Conservation (phyloP, 352 stramenopile genomes). For the Pythium brassicae region DNA sequence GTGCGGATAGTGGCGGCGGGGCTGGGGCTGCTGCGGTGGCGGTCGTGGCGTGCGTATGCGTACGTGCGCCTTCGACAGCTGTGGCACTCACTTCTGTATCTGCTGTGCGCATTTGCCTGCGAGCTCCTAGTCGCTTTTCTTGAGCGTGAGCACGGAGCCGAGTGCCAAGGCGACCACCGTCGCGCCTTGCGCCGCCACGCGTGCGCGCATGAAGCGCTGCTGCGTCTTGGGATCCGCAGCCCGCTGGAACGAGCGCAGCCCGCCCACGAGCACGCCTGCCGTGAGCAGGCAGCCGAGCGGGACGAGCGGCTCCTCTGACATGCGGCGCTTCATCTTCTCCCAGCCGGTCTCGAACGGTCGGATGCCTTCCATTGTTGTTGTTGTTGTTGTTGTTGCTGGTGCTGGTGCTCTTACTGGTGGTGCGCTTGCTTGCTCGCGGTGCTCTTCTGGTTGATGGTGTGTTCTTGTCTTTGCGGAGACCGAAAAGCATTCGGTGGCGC, state of each 20-base stretch:
- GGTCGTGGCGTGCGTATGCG: no score
- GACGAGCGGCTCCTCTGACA: constrained; percentile 70
- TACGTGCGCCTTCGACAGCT: no score
- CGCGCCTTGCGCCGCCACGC: constrained; percentile 63
- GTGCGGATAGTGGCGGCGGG: no score
- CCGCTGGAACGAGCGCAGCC: constrained; percentile 60
- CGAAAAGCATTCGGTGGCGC: not conserved
- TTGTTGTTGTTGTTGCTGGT: not conserved
- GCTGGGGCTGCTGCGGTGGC: not conserved
- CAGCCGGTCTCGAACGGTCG: constrained; percentile 58
- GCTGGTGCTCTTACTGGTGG: not conserved
- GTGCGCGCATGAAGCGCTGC: constrained; percentile 78
- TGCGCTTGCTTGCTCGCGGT: constrained; percentile 1
- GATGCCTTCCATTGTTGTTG: constrained; percentile 24
- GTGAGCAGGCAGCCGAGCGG: constrained; percentile 65
- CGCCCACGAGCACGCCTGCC: constrained; percentile 51
- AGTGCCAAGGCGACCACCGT: constrained; percentile 66
- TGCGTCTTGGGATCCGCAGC: constrained; percentile 65
- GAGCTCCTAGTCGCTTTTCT: constrained; percentile 30
- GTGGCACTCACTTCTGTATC: no score
- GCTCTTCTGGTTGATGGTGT: not conserved
- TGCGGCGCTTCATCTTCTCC: constrained; percentile 80
- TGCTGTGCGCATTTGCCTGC: not conserved
- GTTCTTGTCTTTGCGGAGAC: not conserved
- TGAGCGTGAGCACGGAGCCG: constrained; percentile 62